Evolutionary conservation across 176 grass and related monocot species (phyloP), one percentile per base, ranked within the genome.

Genomic region (Coix lacrymajobi): DNA sequence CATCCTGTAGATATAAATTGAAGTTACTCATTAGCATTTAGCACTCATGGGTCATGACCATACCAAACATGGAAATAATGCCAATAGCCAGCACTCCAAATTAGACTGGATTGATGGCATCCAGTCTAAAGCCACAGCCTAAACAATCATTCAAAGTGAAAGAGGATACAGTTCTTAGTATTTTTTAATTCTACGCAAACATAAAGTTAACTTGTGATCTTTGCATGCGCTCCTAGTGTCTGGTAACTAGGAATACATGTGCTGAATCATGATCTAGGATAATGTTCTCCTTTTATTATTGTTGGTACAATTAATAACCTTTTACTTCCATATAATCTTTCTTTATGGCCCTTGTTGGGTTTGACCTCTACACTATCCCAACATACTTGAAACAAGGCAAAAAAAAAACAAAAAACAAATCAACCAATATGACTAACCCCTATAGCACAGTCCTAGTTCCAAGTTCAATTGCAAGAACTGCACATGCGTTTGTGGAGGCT

Each of bases 1-100:
- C 71, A 76, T 98, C 96, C 92, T 98, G 79, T 63, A 77, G 28
- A 31, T 24, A 81, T 57, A 12, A 78, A 32, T 46, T 72, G 71
- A 36, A 1, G 11, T 19, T 24, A 38, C 33, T 43, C 12, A 24
- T 64, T 57, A 88, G 78, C 33, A 66, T 7, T 86, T 64, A 86
- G 78, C 41, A 66, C 4, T 86, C 48, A n/a, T n/a, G n/a, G n/a
- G n/a, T n/a, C n/a, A 71, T 67, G 56, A 58, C 36, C 13, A 71
- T 68, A 82, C 43, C 25, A 66, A 39, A 33, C 22, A 40, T 48
- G 65, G 13, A 79, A 44, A 60, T 38, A 74, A 45, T 63, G 44
- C 51, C 22, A 81, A 68, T 24, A 65, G 30, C n/a, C n/a, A n/a
- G n/a, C n/a, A n/a, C n/a, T 40, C 41, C 22, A 81, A 64, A 24